Base-by-base conservation (phyloP, 257 asterid genomes). In the Solanum verrucosum region DNA sequence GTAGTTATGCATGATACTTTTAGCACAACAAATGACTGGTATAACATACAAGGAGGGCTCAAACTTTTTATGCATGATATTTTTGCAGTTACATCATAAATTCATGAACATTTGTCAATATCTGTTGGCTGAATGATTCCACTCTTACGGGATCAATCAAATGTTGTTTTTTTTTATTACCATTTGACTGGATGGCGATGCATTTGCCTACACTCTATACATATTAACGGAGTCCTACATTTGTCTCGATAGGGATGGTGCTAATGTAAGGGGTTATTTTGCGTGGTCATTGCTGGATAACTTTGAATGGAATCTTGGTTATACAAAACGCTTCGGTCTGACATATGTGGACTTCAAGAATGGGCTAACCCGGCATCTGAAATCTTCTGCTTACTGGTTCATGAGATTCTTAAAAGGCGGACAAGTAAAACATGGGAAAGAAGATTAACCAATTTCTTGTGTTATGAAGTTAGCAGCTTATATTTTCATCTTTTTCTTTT, bases 361-460 rank as follows among this genome's bases (percentile, higher is more conserved):
- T 29, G 88, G 89, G 85, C 89, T 90, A 67, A 78, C 87, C 16
- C 88, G 93, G 2, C 94, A 90, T 84, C 91, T 88, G 15, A 92
- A 93, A 89, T 90, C 93, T 25, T 91, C 95, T 20, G 95, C 95
- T 88, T 88, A 92, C 88, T 93, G 94, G 94, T 93, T 91, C 88
- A 67, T 85, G 87, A 89, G 88, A 89, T 90, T 92, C 78, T 78
- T 92, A 84, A 90, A 90, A 87, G 92, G 83, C 14, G 87, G 84
- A 59, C 89, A 38, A 78, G 91, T 33, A 31, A 86, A 90, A 81
- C 85, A 60, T 34, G 90, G 89, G 79, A 90, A 91, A 85, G 81
- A 87, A 81, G 91, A 92, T 23, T 91, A 92, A 89, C 67, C 9
- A 72, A 34, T 56, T 37, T 72, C 20, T 44, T 65, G 86, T 81